Conservation (phyloP, 2,329 filamentous ascomycete genomes). For the Aureobasidium zeae region DNA sequence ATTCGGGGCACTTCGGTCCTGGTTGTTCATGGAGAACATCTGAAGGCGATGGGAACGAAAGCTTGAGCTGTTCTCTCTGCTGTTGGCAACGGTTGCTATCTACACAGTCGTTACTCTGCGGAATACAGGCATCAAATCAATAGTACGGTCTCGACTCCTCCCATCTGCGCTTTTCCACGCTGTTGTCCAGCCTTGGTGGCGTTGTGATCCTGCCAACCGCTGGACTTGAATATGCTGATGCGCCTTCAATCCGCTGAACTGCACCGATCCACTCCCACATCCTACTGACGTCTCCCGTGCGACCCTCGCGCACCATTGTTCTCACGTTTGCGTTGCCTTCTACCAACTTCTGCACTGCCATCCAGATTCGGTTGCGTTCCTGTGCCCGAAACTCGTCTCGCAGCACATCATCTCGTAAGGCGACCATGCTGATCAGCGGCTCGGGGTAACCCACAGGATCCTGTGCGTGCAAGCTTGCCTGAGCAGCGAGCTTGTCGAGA, state of each 20-base stretch:
- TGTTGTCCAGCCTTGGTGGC: slow-evolving; percentile 5
- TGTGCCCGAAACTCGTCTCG: slow-evolving; percentile 67
- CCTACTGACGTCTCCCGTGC: slow-evolving; percentile 46
- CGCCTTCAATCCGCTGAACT: slow-evolving; percentile 30
- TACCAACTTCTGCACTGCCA: slow-evolving; percentile 70
- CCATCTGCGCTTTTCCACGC: slow-evolving; percentile 34
- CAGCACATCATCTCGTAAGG: slow-evolving; percentile 84
- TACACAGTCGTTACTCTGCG: too few relatives aligned
- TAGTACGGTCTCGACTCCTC: slow-evolving; percentile 41
- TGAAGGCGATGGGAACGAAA: slow-evolving; percentile 10
- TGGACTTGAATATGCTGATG: slow-evolving; percentile 22
- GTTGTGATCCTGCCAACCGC: slow-evolving; percentile 17
- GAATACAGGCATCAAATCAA: slow-evolving; percentile 20
- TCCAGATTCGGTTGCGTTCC: slow-evolving; percentile 75
- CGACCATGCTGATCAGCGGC: slow-evolving; percentile 74
- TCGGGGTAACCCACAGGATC: slow-evolving; percentile 58
- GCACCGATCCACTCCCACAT: slow-evolving; percentile 63
- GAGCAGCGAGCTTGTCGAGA: slow-evolving; percentile 69
- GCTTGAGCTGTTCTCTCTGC: neutral
- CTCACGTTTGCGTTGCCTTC: slow-evolving; percentile 92
- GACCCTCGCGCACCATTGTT: slow-evolving; percentile 58
- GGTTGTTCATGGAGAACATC: too few relatives aligned
- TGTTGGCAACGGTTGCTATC: slow-evolving; percentile 5
- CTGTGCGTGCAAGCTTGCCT: slow-evolving; percentile 68
- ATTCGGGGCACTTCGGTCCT: too few relatives aligned